These are phyloP conservation scores for Tranzscheliella williamsii DNA, from an alignment of 1,284 basidiomycete species.

Conservation along the genomic window DNA sequence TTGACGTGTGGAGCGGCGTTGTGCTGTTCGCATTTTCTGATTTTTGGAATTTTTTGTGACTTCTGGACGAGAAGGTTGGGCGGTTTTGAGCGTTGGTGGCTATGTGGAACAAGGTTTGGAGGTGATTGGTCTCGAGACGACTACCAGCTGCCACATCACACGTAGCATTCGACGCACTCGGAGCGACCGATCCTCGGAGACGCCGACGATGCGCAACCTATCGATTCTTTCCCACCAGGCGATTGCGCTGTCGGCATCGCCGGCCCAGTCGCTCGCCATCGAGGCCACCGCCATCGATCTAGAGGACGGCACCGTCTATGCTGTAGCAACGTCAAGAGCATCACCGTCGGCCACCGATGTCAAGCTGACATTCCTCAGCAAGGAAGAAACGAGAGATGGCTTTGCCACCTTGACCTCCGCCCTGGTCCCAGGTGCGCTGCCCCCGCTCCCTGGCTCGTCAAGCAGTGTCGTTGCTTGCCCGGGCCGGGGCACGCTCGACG, in stretches of 20 bases:
- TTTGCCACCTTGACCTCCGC: constrained; percentile 15
- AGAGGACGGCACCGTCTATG: constrained; percentile 30
- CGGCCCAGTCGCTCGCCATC: constrained; percentile 2
- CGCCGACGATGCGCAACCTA: constrained; percentile 27
- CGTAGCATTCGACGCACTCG: no score
- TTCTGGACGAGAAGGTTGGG: no score
- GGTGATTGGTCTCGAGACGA: no score
- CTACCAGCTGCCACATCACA: no score
- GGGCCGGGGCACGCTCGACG: constrained; percentile 6
- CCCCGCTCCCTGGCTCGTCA: constrained; percentile 16
- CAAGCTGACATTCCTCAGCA: constrained; percentile 12
- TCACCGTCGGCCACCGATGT: constrained; percentile 19
- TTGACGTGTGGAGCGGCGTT: no score
- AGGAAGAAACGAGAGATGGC: background rate
- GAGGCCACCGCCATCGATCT: constrained; percentile 24
- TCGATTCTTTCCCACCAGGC: constrained; percentile 25
- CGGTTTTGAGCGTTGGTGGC: no score
- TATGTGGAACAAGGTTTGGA: no score
- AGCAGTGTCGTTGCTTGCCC: constrained; percentile 8
- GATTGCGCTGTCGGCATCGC: constrained; percentile 11
- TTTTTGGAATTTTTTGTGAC: no score
- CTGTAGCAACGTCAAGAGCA: constrained; percentile 23
- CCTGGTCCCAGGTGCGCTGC: constrained; percentile 16
- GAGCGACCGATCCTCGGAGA: no score
- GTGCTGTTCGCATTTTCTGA: no score